Conservation (phyloP, 495 filamentous ascomycete genomes). For the Astrocystis sublimbata region DNA sequence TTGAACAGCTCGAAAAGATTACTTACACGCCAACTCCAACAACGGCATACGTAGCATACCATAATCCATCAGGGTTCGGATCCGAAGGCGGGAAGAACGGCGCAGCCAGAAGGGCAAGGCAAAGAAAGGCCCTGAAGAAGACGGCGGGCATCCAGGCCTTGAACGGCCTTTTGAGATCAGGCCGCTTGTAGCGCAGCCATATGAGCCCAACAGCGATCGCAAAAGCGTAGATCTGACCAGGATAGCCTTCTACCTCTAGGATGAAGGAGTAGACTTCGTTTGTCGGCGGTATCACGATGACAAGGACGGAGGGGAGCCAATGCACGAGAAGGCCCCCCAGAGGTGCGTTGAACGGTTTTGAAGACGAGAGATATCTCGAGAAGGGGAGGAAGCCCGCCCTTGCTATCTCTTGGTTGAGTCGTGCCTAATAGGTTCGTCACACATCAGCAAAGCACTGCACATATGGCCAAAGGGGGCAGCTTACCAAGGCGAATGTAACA, state of each 20-base stretch:
- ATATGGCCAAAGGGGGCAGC: conserved; percentile 3
- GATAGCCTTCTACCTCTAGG: conserved; percentile 71
- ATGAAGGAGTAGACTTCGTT: conserved; percentile 74
- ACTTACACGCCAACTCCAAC: conserved; percentile 71
- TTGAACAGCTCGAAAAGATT: not conserved
- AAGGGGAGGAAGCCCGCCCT: conserved; percentile 65
- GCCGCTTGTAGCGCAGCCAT: conserved; percentile 60
- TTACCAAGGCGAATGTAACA: conserved; percentile 65
- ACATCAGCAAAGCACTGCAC: not conserved
- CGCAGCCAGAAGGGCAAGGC: conserved; percentile 51
- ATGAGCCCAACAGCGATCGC: conserved; percentile 62
- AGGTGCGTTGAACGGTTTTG: conserved; percentile 66
- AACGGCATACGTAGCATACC: conserved; percentile 72
- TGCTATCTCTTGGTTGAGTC: conserved; percentile 55
- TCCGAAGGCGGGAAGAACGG: conserved; percentile 57
- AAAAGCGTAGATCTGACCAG: conserved; percentile 60
- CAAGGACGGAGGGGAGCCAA: conserved; percentile 65
- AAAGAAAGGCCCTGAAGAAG: conserved; percentile 46
- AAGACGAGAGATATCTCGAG: conserved; percentile 60
- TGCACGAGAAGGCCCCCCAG: conserved; percentile 67
- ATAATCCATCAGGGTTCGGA: conserved; percentile 59
- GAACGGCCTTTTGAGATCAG: conserved; percentile 65
- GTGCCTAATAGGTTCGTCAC: conserved; percentile 47
- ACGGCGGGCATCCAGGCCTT: conserved; percentile 63
- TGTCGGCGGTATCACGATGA: conserved; percentile 64